phyloP scores from a whole-genome alignment of 331 rosid species.

The Phaseolus coccineus region DNA sequence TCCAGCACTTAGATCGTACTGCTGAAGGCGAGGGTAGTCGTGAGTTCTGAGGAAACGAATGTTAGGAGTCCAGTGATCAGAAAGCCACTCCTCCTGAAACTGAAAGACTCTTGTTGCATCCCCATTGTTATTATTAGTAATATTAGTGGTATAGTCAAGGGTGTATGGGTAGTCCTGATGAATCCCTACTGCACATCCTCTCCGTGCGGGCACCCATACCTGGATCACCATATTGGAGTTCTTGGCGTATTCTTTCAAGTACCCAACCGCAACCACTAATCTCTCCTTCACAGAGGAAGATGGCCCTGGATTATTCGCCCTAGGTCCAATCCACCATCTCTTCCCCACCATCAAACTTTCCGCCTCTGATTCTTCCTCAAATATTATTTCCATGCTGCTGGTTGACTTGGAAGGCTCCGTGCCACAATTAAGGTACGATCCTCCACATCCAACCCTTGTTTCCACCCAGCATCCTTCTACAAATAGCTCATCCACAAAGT shows the following conservation, averaged over 20 bases:
- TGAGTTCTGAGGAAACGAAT: constrained; percentile 3
- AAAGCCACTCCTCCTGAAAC: constrained; percentile 12
- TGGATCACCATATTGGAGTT: constrained; percentile 1
- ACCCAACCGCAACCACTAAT: neutral
- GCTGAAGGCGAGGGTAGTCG: neutral
- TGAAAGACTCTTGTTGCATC: neutral
- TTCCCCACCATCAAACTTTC: constrained; percentile 13
- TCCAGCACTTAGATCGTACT: neutral
- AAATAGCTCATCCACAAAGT: neutral
- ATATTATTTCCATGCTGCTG: neutral
- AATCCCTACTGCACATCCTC: neutral
- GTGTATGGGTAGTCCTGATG: neutral
- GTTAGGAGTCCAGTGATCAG: neutral
- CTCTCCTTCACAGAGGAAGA: constrained; percentile 13
- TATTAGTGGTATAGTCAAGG: neutral
- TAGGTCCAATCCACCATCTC: constrained; percentile 25
- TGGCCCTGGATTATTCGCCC: constrained; percentile 18
- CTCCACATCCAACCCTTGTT: neutral
- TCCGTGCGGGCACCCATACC: constrained; percentile 5
- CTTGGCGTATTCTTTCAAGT: neutral
- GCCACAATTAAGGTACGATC: neutral
- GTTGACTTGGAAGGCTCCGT: neutral
- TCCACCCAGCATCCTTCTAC: constrained; percentile 16
- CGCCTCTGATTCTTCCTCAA: neutral
- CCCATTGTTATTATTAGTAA: neutral